Evolutionary conservation across 805 yeast species (phyloP).

Genomic region (Starmerella geochares): DNA sequence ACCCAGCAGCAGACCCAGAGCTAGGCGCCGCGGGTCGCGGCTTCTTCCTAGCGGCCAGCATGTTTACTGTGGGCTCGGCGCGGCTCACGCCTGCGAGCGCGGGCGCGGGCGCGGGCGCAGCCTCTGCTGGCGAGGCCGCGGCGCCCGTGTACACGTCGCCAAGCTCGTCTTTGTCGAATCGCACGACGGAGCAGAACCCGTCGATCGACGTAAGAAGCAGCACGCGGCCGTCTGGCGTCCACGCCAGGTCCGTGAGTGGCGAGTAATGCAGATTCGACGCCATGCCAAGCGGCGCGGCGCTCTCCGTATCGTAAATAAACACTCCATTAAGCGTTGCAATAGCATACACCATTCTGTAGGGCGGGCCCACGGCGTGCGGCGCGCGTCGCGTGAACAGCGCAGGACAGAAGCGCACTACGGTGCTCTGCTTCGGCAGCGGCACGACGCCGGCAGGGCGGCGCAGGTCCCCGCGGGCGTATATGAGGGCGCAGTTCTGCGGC

Average conservation of each 20-base stretch:
- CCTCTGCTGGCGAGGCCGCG: neutral
- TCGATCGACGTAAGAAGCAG: conserved; percentile 77
- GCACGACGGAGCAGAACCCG: conserved; percentile 73
- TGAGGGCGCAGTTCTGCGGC: conserved; percentile 51
- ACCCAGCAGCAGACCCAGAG: neutral
- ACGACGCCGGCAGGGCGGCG: conserved; percentile 66
- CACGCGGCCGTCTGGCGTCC: conserved; percentile 68
- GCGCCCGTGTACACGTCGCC: conserved; percentile 36
- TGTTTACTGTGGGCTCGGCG: neutral
- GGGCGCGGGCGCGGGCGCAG: conserved; percentile 1
- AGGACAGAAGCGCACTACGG: conserved; percentile 73
- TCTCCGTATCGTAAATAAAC: conserved; percentile 69
- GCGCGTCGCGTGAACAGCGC: conserved; percentile 39
- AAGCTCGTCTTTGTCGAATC: conserved; percentile 43
- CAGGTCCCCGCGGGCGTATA: conserved; percentile 62
- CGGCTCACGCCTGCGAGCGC: neutral
- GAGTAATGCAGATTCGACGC: conserved; percentile 78
- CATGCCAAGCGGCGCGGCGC: conserved; percentile 55
- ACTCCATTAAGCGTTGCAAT: conserved; percentile 87
- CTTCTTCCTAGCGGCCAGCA: conserved; percentile 1
- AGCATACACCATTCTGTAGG: conserved; percentile 76
- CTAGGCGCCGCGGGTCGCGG: neutral
- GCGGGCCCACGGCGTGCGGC: conserved; percentile 32
- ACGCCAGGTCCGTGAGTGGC: conserved; percentile 73
- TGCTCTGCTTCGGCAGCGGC: conserved; percentile 69